Base-by-base conservation (phyloP, 306 rosid species). In the Acacia crassicarpa region DNA sequence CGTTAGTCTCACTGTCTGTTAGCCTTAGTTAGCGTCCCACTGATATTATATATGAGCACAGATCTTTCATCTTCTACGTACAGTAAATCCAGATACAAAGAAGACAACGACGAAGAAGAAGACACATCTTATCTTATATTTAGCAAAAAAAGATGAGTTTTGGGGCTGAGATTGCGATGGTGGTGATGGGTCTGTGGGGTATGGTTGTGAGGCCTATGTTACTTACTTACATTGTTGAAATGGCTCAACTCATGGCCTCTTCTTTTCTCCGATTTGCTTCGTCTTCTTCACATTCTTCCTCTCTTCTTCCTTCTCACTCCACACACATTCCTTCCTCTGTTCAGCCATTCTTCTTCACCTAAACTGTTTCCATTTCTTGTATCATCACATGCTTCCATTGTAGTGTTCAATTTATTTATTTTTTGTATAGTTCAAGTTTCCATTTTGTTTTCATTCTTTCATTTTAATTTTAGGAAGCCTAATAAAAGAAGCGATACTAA, bases 181-280 rank as follows among this genome's bases (percentile, higher is more conserved):
- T 67, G 15, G 8, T 83, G 11, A 67, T 84, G 33, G 91, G 91
- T 35, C 51, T 89, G 25, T 87, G 86, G 93, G 89, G 85, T 15
- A 58, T 66, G 33, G 69, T 74, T 74, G 15, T 87, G 72, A 53
- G 93, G 73, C 91, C 89, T 41, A 27, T 68, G 80, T 30, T 87
- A 78, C 33, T 87, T 54, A 62, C 23, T 82, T 75, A 48, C 65
- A 87, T 84, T 1, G 85, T 53, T 6, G 84, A 86, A 62, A 62
- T 2, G 38, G 67, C 67, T 23, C 35, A 59, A 6, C 0, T 0
- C 58, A 74, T 87, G 48, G 80, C 62, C 8, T 35, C 22, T 44
- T 66, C 75, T 58, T 25, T 80, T 25, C 27, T 20, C 35, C 32
- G 45, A 12, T 66, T 85, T 44, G 20, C 69, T 1, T 22, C 67